Evolutionary conservation across 805 yeast genomes (phyloP).

Genomic region (Ogataea parapolymorpha): DNA sequence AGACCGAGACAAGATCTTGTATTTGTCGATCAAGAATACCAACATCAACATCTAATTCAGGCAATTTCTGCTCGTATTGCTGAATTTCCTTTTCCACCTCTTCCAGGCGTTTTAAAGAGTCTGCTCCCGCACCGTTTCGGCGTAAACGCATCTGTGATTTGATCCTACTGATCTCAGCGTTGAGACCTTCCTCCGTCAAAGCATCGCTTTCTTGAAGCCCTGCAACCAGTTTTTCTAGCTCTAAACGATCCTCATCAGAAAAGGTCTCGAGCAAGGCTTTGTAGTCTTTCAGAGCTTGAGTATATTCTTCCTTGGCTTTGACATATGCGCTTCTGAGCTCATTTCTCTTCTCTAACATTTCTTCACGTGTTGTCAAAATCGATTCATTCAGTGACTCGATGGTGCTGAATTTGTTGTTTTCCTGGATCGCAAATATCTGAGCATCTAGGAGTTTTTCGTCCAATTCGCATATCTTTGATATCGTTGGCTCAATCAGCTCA

Average conservation of each 20-base stretch:
- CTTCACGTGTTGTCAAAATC: slow-evolving; percentile 28
- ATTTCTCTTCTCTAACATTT: slow-evolving; percentile 20
- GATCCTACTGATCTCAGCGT: slow-evolving; percentile 38
- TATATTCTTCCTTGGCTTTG: slow-evolving; percentile 22
- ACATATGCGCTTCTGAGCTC: slow-evolving; percentile 12
- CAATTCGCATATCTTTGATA: slow-evolving; percentile 25
- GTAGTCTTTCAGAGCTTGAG: slow-evolving; percentile 29
- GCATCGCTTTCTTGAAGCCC: slow-evolving; percentile 32
- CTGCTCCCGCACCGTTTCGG: slow-evolving; percentile 28
- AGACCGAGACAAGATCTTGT: slow-evolving; percentile 29
- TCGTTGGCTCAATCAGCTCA: slow-evolving; percentile 8
- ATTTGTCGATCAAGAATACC: slow-evolving; percentile 39
- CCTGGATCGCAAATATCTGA: slow-evolving; percentile 32
- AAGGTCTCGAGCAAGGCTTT: slow-evolving; percentile 34
- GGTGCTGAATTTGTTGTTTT: slow-evolving; percentile 32
- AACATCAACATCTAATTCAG: slow-evolving; percentile 32
- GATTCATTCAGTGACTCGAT: slow-evolving; percentile 27
- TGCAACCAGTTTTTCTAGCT: slow-evolving; percentile 36
- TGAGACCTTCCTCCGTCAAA: slow-evolving; percentile 37
- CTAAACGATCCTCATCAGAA: slow-evolving; percentile 38
- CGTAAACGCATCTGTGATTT: slow-evolving; percentile 37
- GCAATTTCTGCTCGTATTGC: slow-evolving; percentile 38
- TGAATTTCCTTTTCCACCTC: slow-evolving; percentile 38
- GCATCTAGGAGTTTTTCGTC: slow-evolving; percentile 26
- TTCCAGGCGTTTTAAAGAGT: slow-evolving; percentile 30